Evolutionary conservation across 768 basidiomycete genomes (phyloP), one percentile per base, ranked within the genome.

Genomic region (Gloeopeniophorella convolvens): DNA sequence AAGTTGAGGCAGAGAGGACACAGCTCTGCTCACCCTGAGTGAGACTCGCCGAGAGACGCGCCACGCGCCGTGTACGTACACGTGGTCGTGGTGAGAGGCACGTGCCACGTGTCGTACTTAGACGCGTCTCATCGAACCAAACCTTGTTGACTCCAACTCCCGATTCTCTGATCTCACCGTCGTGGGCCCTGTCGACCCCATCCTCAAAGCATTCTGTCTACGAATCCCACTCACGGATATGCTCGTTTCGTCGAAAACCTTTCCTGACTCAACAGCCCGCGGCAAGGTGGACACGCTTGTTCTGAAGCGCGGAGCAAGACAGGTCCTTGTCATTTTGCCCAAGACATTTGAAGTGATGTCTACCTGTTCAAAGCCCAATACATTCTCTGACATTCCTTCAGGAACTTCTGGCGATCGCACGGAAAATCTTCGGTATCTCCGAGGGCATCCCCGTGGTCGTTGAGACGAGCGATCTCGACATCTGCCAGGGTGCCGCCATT

Each of bases 401-500:
- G 52, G 52, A 54, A 26, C 31, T 54, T 11, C 30, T 54, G 10
- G 12, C 18, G 23, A 43, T 27, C 3, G 31, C 52, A 16, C 34
- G 35, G 15, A 6, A 33, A 10, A 20, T 39, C 18, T 54, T 54
- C 6, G 42, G 26, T n/a, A 2, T 16, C 15, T 16, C 18, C 13
- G 15, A 11, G 5, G 20, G 18, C 28, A 24, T 42, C 27, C 33
- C 24, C 4, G 6, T 44, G 4, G 24, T 52, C 33, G 52, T 55
- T 16, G 54, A 55, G 45, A 55, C 54, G 9, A 42, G 11, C 27
- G 50, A 53, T 32, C 44, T 55, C 42, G 33, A 52, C 26, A 35
- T 55, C n/a, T 55, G 54, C 37, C 54, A 36, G 16, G 54, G 28
- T 18, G 32, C 8, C 18, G 39, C 43, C 7, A 48, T 55, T 16